Evolutionary conservation across 306 rosid genomes (phyloP).

Genomic region (Prunus padus): DNA sequence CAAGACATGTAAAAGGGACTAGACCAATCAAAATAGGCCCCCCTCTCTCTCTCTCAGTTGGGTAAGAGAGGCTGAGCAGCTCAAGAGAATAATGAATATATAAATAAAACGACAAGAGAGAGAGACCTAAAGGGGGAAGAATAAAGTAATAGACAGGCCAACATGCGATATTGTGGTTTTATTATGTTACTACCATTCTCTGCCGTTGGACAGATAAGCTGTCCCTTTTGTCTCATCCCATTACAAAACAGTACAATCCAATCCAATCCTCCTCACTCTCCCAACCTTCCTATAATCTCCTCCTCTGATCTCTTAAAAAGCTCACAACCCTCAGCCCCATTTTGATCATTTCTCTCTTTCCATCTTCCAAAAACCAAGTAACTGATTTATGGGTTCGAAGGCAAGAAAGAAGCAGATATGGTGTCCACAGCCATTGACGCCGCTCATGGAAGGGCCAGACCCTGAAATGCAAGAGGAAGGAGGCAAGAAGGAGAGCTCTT

Average conservation of each 20-base stretch:
- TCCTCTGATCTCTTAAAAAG: not conserved
- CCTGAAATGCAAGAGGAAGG: constrained; percentile 87
- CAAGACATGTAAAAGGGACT: not conserved
- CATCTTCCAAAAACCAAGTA: not conserved
- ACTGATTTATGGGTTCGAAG: constrained; percentile 56
- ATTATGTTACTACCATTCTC: constrained; percentile 42
- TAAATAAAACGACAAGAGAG: constrained; percentile 45
- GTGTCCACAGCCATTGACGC: constrained; percentile 89
- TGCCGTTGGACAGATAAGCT: constrained; percentile 60
- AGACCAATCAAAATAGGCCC: not conserved
- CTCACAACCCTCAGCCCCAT: constrained; percentile 13
- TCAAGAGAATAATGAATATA: constrained; percentile 25
- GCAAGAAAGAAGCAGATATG: constrained; percentile 70
- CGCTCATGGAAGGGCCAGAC: constrained; percentile 91
- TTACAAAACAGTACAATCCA: not conserved
- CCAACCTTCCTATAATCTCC: constrained; percentile 1
- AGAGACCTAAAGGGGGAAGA: constrained; percentile 49
- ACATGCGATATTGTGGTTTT: constrained; percentile 58
- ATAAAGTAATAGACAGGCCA: constrained; percentile 84
- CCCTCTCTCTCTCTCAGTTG: not conserved
- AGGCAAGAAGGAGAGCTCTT: constrained; percentile 74
- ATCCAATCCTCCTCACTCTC: not conserved
- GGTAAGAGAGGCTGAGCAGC: constrained; percentile 16
- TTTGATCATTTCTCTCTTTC: not conserved
- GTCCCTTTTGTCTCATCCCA: constrained; percentile 65